A percentile compares a stretch with the other conserved stretches of the same genome.
Evolutionary conservation across 192 early-diverging fungal genomes (phyloP).

Genomic region (Pilaira anomala): DNA sequence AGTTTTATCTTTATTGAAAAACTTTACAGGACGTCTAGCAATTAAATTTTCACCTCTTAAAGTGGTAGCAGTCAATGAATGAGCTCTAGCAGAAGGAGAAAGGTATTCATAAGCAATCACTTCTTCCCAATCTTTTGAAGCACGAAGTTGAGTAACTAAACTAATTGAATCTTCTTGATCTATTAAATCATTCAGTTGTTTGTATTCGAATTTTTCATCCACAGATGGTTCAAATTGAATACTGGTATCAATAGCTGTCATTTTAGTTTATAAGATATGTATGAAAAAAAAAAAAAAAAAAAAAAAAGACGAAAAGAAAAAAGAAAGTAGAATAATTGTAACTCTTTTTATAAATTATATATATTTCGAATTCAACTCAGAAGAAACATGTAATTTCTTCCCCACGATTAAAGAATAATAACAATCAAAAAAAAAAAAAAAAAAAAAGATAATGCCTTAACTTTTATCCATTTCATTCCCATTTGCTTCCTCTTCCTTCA

Average conservation of each 20-base stretch:
- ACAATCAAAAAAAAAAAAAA: not conserved
- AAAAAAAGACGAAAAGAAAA: not conserved
- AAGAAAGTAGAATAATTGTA: not conserved
- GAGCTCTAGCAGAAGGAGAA: constrained; percentile 19
- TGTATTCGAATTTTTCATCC: not conserved
- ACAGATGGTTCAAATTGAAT: not conserved
- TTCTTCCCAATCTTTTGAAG: constrained; percentile 24
- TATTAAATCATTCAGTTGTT: not conserved
- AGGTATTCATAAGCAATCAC: constrained; percentile 35
- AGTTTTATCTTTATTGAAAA: constrained; percentile 49
- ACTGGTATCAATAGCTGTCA: constrained; percentile 2
- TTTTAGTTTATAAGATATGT: not conserved
- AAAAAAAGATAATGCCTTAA: not conserved
- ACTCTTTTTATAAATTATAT: too few relatives aligned
- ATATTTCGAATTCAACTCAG: too few relatives aligned
- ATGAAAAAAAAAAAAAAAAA: constrained; percentile 6
- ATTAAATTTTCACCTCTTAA: constrained; percentile 52
- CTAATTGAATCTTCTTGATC: constrained; percentile 14
- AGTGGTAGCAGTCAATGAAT: constrained; percentile 38
- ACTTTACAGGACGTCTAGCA: constrained; percentile 48
- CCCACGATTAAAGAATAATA: too few relatives aligned
- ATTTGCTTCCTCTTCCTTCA: constrained; percentile 19
- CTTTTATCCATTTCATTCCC: constrained; percentile 8
- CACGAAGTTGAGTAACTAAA: constrained; percentile 13
- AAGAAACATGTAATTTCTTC: too few relatives aligned